Evolutionary conservation across 805 yeast species (phyloP).

Genomic region (Candida mattraensis): DNA sequence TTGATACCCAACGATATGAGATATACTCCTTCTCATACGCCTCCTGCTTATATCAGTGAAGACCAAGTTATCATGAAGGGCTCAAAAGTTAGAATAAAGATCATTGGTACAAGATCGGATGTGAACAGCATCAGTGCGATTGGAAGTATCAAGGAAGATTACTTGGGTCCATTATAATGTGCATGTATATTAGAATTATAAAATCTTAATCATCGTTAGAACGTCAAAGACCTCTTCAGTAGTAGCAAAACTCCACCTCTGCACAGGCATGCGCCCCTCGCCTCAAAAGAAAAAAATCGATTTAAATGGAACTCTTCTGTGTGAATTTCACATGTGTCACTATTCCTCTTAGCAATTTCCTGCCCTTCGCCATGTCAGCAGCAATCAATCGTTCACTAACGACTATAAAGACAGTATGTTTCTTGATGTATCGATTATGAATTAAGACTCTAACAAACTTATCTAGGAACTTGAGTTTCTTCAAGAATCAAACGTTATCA

Average conservation of each 20-base stretch:
- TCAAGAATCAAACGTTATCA: constrained; percentile 69
- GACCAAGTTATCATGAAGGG: constrained; percentile 96
- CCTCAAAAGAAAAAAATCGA: too few relatives aligned
- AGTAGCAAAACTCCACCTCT: too few relatives aligned
- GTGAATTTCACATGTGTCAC: not conserved
- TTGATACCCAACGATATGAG: constrained; percentile 92
- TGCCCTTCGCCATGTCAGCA: constrained; percentile 40
- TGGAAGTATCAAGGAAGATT: constrained; percentile 97
- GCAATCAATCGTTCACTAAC: constrained; percentile 76
- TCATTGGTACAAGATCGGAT: constrained; percentile 96
- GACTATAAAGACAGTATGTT: constrained; percentile 56
- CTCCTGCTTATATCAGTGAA: constrained; percentile 96
- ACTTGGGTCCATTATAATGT: constrained; percentile 66
- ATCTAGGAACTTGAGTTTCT: constrained; percentile 71
- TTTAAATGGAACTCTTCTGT: not conserved
- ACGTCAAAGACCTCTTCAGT: too few relatives aligned
- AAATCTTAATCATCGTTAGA: too few relatives aligned
- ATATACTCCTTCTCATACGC: constrained; percentile 92
- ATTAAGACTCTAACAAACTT: constrained; percentile 3
- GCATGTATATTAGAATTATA: too few relatives aligned
- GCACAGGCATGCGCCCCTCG: not conserved
- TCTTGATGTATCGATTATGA: not conserved
- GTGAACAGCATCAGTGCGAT: constrained; percentile 97
- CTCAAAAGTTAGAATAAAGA: constrained; percentile 87
- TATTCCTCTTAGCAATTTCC: not conserved